Percentiles rank a stretch among this genome's conserved stretches.
These are phyloP conservation scores for Endocladia muricata DNA, from an alignment of 31 red algal genomes.

Conservation along the genomic window DNA sequence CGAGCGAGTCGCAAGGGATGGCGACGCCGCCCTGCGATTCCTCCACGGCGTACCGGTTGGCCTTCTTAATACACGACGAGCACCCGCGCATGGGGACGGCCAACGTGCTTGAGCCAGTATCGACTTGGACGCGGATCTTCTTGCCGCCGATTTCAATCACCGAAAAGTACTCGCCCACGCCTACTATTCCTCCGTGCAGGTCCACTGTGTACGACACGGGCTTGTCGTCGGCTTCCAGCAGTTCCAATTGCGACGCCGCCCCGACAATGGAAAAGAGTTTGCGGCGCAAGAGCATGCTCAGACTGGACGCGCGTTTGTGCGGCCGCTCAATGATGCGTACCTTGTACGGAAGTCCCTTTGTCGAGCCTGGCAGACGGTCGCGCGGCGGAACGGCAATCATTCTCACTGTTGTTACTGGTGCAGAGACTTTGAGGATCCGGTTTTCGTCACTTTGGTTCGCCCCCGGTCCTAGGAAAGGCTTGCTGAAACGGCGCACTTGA, in stretches of 20 bases:
- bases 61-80: constrained; percentile 39
- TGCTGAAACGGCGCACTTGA: too few relatives aligned
- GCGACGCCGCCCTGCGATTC: neutral
- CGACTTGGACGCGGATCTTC: constrained; percentile 78
- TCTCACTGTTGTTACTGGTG: constrained; percentile 44
- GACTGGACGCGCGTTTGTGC: neutral
- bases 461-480: too few relatives aligned
- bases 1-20: neutral
- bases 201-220: constrained; percentile 45
- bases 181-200: constrained; percentile 73
- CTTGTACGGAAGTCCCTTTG: constrained; percentile 67
- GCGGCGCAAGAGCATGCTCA: neutral
- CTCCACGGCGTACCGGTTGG: constrained; percentile 47
- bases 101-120: constrained; percentile 74
- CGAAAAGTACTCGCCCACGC: constrained; percentile 78
- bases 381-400: constrained; percentile 66
- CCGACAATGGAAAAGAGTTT: constrained; percentile 3
- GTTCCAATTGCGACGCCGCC: neutral
- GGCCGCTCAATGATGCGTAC: constrained; percentile 38
- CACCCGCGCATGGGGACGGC: constrained; percentile 77
- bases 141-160: constrained; percentile 71
- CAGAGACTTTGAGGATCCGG: too few relatives aligned
- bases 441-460: too few relatives aligned
- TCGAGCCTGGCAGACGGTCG: constrained; percentile 40
- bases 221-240: neutral